Evolutionary conservation across 1,284 basidiomycete species (phyloP).

Genomic region (Chalciporus sp.): DNA sequence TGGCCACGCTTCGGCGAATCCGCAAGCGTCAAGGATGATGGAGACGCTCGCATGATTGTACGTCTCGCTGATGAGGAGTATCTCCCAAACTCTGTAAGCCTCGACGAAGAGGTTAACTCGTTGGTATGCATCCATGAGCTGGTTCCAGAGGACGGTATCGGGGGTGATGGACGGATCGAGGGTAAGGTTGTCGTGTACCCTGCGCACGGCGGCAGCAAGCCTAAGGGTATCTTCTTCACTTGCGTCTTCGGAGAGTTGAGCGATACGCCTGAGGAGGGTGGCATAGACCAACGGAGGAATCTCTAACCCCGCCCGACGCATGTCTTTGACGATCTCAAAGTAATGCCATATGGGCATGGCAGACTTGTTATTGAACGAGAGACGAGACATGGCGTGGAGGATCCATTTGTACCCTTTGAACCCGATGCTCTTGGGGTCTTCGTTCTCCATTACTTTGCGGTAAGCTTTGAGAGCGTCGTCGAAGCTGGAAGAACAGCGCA

Average conservation of each 20-base stretch:
- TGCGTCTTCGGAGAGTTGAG: constrained; percentile 42
- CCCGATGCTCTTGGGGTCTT: constrained; percentile 47
- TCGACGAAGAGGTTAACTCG: constrained; percentile 70
- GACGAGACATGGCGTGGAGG: constrained; percentile 61
- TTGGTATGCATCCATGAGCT: constrained; percentile 90
- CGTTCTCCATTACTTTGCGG: constrained; percentile 40
- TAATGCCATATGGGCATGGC: constrained; percentile 61
- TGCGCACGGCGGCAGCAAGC: constrained; percentile 56
- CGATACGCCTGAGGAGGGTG: constrained; percentile 64
- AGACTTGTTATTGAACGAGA: constrained; percentile 47
- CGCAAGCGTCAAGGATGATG: constrained; percentile 86
- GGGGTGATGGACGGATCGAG: constrained; percentile 77
- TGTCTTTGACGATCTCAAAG: constrained; percentile 82
- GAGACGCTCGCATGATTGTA: constrained; percentile 72
- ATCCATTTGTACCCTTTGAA: constrained; percentile 61
- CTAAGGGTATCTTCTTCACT: constrained; percentile 30
- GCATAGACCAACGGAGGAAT: constrained; percentile 71
- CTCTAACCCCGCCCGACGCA: constrained; percentile 67
- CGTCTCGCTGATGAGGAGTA: constrained; percentile 59
- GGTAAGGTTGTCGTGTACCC: constrained; percentile 78
- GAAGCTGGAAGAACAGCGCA: constrained; percentile 54
- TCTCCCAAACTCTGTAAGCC: constrained; percentile 82
- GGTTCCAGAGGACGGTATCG: constrained; percentile 79
- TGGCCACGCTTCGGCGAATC: constrained; percentile 53
- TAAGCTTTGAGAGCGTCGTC: constrained; percentile 68